A percentile compares a stretch with the other conserved stretches of the same genome.
phyloP scores from a whole-genome alignment of 1,284 basidiomycete species.

The Irpex lacteus region DNA sequence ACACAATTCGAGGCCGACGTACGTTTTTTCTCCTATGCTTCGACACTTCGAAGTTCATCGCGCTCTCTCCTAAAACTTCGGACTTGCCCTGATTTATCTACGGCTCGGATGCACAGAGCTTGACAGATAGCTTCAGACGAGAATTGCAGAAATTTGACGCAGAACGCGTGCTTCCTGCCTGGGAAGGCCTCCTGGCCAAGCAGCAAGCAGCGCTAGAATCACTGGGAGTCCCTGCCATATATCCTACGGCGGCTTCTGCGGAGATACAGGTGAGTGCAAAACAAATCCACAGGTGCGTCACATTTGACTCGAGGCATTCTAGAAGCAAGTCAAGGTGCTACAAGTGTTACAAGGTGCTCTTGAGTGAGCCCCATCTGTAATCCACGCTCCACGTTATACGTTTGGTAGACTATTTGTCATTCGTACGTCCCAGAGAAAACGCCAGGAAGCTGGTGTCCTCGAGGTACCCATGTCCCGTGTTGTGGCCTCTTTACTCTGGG shows the following conservation, averaged over 20 bases:
- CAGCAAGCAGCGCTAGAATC: constrained; percentile 64
- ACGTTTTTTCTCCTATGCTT: constrained; percentile 20
- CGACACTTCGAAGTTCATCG: background rate
- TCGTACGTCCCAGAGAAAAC: background rate
- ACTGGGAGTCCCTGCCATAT: constrained; percentile 70
- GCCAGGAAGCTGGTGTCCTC: too few relatives aligned
- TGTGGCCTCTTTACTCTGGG: too few relatives aligned
- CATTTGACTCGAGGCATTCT: constrained; percentile 10
- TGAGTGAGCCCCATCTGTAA: constrained; percentile 16
- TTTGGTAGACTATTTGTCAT: background rate
- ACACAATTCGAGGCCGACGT: constrained; percentile 72
- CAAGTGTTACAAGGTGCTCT: constrained; percentile 47
- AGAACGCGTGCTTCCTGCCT: constrained; percentile 63
- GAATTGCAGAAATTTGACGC: constrained; percentile 65
- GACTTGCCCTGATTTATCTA: constrained; percentile 10
- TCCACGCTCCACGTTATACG: background rate
- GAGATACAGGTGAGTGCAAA: constrained; percentile 54
- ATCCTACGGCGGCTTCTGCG: constrained; percentile 41
- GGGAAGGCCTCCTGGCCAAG: constrained; percentile 67
- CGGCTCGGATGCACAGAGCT: constrained; percentile 40
- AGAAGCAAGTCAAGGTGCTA: constrained; percentile 50
- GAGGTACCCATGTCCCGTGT: too few relatives aligned
- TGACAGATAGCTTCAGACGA: constrained; percentile 57
- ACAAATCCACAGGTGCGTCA: background rate
- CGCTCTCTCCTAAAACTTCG: constrained; percentile 2